These are phyloP conservation scores for Erythrophleum fordii DNA, from an alignment of 306 rosid genomes.

Conservation along the genomic window DNA sequence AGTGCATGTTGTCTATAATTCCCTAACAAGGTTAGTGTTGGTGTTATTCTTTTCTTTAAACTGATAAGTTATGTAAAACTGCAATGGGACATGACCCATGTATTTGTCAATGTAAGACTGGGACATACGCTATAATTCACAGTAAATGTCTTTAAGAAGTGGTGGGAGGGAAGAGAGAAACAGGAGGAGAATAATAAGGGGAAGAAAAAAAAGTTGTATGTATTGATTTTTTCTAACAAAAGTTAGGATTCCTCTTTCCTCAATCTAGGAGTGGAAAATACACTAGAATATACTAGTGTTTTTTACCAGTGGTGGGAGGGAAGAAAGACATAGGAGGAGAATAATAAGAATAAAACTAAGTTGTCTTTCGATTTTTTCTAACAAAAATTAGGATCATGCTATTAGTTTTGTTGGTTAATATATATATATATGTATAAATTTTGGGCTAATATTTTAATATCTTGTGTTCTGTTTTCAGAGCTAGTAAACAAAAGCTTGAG, in stretches of 20 bases:
- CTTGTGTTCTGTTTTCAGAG: constrained; percentile 54
- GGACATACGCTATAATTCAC: background rate
- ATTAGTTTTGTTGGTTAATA: background rate
- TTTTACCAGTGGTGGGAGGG: too few relatives aligned
- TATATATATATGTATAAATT: background rate
- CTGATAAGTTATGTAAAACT: constrained; percentile 1
- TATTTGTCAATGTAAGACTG: background rate
- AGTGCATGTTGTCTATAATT: constrained; percentile 68
- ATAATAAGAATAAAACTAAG: too few relatives aligned
- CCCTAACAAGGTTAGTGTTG: constrained; percentile 75
- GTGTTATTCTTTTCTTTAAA: constrained; percentile 22
- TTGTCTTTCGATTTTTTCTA: background rate
- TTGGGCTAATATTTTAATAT: constrained; percentile 22
- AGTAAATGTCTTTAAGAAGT: background rate
- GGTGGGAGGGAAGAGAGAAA: background rate
- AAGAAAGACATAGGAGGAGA: too few relatives aligned
- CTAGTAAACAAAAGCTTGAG: constrained; percentile 87
- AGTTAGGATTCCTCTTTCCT: background rate
- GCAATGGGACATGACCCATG: background rate
- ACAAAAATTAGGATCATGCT: background rate
- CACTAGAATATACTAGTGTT: too few relatives aligned
- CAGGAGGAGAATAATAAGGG: background rate
- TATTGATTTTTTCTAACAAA: background rate
- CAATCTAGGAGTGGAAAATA: too few relatives aligned
- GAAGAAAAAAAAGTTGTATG: constrained; percentile 14